Conservation (phyloP, 345 rosid species). For the Salix udensis region DNA sequence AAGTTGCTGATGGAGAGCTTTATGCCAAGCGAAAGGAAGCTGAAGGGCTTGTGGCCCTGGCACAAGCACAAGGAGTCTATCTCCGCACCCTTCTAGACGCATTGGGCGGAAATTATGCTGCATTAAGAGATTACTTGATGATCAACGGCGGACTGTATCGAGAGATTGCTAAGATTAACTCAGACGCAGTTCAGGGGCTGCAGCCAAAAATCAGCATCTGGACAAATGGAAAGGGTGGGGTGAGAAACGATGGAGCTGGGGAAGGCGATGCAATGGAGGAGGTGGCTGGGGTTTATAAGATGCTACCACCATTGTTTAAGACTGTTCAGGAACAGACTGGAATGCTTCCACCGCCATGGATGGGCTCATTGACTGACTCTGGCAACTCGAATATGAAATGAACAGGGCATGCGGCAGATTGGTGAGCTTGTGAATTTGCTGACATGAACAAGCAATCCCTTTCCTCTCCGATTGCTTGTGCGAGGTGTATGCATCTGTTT, state of each 20-base stretch:
- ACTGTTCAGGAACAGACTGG: conserved; percentile 83
- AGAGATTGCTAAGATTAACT: conserved; percentile 56
- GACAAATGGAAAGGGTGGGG: conserved; percentile 39
- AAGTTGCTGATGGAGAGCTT: conserved; percentile 37
- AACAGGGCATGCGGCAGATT: not conserved
- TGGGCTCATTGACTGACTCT: conserved; percentile 37
- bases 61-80: conserved; percentile 59
- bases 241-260: conserved; percentile 4
- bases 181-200: conserved; percentile 52
- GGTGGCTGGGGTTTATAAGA: conserved; percentile 60
- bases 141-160: conserved; percentile 48
- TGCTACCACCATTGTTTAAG: conserved; percentile 66
- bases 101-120: conserved; percentile 48
- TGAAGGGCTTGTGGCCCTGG: conserved; percentile 54
- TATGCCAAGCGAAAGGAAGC: conserved; percentile 61
- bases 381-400: not conserved
- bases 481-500: not conserved
- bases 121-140: conserved; percentile 59
- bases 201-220: conserved; percentile 73
- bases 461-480: not conserved
- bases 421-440: not conserved
- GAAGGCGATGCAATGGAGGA: conserved; percentile 47
- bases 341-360: conserved; percentile 69
- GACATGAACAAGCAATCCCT: too few species aligned
- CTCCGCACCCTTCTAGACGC: conserved; percentile 51